Conservation (phyloP, 345 rosid genomes). For the Eucalyptus curtisii region DNA sequence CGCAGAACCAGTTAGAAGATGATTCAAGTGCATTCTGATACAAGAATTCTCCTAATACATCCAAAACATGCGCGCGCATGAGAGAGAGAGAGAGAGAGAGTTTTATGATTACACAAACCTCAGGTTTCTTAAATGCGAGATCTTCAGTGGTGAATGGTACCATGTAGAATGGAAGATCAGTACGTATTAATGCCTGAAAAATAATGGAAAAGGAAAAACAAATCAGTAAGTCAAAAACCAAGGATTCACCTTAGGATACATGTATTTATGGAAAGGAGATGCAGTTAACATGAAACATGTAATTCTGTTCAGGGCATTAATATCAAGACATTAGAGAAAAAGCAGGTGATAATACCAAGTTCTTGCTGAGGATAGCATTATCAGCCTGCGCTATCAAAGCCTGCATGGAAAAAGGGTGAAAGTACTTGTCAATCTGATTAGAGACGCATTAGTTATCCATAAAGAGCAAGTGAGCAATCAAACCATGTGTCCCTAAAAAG, state of each 20-base stretch:
- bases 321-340: background rate
- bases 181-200: conserved; percentile 67
- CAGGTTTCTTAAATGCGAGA: conserved; percentile 59
- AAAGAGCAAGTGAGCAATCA: background rate
- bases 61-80: background rate
- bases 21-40: background rate
- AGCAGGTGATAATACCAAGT: conserved; percentile 33
- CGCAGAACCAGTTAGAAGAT: background rate
- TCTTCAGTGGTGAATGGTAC: conserved; percentile 72
- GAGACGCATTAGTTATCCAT: background rate
- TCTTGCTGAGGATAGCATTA: conserved; percentile 73
- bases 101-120: conserved; percentile 37
- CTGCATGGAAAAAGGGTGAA: conserved; percentile 18
- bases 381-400: conserved; percentile 40
- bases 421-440: background rate
- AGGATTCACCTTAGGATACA: background rate
- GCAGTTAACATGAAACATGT: background rate
- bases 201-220: background rate
- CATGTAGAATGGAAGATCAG: conserved; percentile 82
- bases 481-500: background rate
- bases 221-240: background rate
- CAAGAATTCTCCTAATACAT: background rate
- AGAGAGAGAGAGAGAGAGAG: background rate
- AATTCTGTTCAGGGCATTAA: background rate
- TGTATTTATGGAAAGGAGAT: background rate